Evolutionary conservation across 2,329 filamentous ascomycete genomes (phyloP).

Genomic region (Nannizzia gypsea): DNA sequence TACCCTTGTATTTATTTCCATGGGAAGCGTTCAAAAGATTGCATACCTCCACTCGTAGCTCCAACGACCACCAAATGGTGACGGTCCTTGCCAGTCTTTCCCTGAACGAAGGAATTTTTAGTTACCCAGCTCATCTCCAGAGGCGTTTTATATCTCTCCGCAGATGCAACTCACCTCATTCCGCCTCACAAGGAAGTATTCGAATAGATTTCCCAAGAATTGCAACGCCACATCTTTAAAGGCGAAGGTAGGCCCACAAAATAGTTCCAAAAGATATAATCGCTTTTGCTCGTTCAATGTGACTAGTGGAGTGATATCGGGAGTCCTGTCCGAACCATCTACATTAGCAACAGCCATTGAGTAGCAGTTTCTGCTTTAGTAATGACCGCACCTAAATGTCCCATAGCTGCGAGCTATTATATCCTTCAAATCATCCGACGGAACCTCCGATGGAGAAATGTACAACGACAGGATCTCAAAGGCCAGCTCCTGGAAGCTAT

Average conservation of each 20-base stretch:
- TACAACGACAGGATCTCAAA: constrained; percentile 55
- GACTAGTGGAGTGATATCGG: constrained; percentile 66
- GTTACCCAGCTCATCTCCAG: too few species aligned
- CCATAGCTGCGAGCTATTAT: constrained; percentile 80
- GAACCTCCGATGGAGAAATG: constrained; percentile 69
- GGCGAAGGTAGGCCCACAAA: constrained; percentile 89
- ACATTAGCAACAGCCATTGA: background rate
- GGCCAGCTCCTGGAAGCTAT: constrained; percentile 56
- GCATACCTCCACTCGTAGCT: constrained; percentile 65
- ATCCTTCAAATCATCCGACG: constrained; percentile 61
- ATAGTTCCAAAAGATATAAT: constrained; percentile 80
- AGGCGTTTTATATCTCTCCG: too few species aligned
- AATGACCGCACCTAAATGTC: constrained; percentile 57
- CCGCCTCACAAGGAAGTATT: constrained; percentile 37
- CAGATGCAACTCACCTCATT: constrained; percentile 19
- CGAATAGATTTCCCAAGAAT: constrained; percentile 82
- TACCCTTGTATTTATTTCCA: background rate
- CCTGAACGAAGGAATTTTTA: constrained; percentile 19
- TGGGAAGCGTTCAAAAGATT: background rate
- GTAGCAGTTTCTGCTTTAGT: background rate
- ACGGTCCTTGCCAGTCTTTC: constrained; percentile 42
- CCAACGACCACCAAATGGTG: constrained; percentile 79
- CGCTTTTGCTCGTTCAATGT: constrained; percentile 60
- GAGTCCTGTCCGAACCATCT: constrained; percentile 50
- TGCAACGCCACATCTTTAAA: constrained; percentile 95